Evolutionary conservation across 257 asterid genomes (phyloP).

Genomic region (Penstemon barbatus): DNA sequence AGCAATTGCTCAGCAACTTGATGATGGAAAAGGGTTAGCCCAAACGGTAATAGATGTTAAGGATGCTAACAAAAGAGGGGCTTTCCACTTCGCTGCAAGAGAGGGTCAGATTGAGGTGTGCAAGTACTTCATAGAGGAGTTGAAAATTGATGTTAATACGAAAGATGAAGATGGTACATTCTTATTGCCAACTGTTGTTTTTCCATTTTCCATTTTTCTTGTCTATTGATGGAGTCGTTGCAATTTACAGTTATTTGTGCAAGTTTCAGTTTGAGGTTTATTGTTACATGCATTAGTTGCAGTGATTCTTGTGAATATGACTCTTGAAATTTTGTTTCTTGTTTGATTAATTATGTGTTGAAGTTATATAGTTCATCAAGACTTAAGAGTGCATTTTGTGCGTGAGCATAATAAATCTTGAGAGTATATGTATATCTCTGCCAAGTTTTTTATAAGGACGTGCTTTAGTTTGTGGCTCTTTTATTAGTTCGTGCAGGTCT

Average conservation of each 20-base stretch:
- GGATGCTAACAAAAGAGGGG: constrained; percentile 98
- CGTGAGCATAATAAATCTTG: too few species aligned
- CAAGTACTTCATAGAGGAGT: constrained; percentile 84
- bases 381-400: not conserved
- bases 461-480: too few species aligned
- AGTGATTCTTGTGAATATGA: not conserved
- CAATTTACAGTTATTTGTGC: not conserved
- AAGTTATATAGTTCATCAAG: not conserved
- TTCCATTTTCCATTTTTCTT: not conserved
- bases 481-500: too few species aligned
- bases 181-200: not conserved
- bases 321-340: not conserved
- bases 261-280: not conserved
- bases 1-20: constrained; percentile 73
- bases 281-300: not conserved
- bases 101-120: constrained; percentile 89
- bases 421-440: too few species aligned
- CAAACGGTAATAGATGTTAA: constrained; percentile 71
- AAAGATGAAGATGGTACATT: constrained; percentile 84
- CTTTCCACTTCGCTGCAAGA: constrained; percentile 90
- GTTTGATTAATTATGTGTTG: not conserved
- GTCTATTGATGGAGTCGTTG: not conserved
- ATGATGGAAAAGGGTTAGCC: constrained; percentile 76
- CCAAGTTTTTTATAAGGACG: too few species aligned
- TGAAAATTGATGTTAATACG: constrained; percentile 70